phyloP scores from a whole-genome alignment of 1,139 yeast genomes.

The Debaryomyces robertsiae region DNA sequence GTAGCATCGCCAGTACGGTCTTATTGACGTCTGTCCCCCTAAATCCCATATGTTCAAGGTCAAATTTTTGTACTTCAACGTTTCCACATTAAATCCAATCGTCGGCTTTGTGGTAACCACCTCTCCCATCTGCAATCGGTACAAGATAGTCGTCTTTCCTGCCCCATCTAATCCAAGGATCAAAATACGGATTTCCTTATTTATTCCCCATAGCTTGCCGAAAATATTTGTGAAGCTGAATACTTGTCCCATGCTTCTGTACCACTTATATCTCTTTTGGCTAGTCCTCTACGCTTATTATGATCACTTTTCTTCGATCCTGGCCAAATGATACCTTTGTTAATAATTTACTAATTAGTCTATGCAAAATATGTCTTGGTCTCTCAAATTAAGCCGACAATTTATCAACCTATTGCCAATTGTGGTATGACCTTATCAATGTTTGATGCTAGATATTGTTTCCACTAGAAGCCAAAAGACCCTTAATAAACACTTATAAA shows the following conservation, averaged over 20 bases:
- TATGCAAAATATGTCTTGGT: not conserved
- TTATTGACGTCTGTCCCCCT: slow-evolving; percentile 95
- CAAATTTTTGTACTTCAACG: slow-evolving; percentile 84
- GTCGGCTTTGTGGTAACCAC: slow-evolving; percentile 95
- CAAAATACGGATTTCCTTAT: slow-evolving; percentile 87
- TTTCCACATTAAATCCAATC: slow-evolving; percentile 96
- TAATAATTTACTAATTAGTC: no score
- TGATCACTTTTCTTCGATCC: no score
- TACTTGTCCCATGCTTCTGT: slow-evolving; percentile 67
- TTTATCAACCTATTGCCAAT: not conserved
- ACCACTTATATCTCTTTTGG: not conserved
- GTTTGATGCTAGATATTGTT: no score
- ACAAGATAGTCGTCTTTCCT: slow-evolving; percentile 93
- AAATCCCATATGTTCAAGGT: slow-evolving; percentile 89
- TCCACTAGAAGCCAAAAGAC: not conserved
- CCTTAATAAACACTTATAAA: not conserved
- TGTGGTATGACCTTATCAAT: not conserved
- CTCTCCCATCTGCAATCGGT: slow-evolving; percentile 90
- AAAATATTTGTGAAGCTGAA: slow-evolving; percentile 77
- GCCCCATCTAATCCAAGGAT: slow-evolving; percentile 97
- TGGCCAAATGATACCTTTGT: no score
- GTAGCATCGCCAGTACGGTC: slow-evolving; percentile 98
- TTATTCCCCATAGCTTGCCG: slow-evolving; percentile 84
- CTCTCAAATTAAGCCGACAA: not conserved
- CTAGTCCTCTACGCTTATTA: no score